Base-by-base conservation (phyloP, 306 rosid species). In the Quercus bicolor region DNA sequence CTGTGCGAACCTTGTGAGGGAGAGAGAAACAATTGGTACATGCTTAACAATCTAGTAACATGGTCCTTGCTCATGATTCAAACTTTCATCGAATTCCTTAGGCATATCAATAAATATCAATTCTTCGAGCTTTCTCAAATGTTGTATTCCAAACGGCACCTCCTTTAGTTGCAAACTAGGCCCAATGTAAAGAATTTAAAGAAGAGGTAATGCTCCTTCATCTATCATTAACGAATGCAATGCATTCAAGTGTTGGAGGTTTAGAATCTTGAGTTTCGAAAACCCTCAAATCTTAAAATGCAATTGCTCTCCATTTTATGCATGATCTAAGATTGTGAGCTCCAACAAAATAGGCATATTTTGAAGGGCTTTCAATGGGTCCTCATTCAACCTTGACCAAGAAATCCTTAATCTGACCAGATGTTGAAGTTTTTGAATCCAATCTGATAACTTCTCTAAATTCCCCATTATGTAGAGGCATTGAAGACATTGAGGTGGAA, bases 381-480 rank as follows among this genome's bases (percentile, higher is more conserved):
- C 59, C 5, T 56, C 70, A 6, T 24, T 19, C 48, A 81, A 20
- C 48, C 26, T 56, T n/a, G 75, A 64, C 51, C 34, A 77, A 15
- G 2, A 8, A 16, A 77, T 37, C 3, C 2, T 0, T 29, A 45
- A 0, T 57, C 2, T 65, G 13, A 73, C 64, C 0, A 82, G 72
- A 11, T 56, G 28, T 2, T 64, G 56, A 45, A 77, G 79, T 43
- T 73, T 21, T 0, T 28, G 6, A 8, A 73, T 66, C 82, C 85
- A 82, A 12, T 64, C 18, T 0, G 73, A 76, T 21, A 78, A 37
- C 60, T 70, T 53, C 59, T 20, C 14, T 7, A 78, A 11, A 31
- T 2, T 10, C 13, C 82, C 86, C 1, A 5, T 29, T 21, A 78
- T 65, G 64, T 43, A 4, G 29, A 82, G 82, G 23, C n/a, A 3